These are phyloP conservation scores for Rubia balearica DNA, from an alignment of 305 asterid genomes.

Conservation along the genomic window DNA sequence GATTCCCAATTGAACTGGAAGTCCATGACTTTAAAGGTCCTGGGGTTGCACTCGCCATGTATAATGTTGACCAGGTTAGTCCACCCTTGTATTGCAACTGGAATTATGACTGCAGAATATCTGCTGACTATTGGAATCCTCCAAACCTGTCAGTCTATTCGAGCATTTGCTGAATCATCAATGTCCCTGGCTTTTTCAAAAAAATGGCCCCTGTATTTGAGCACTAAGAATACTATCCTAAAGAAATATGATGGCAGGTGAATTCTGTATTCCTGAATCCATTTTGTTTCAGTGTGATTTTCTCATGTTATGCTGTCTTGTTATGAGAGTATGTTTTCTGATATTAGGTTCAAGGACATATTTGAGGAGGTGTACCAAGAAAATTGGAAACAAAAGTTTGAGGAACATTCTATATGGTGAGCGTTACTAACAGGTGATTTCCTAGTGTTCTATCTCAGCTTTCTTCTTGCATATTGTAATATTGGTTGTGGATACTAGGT, in stretches of 20 bases:
- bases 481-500: slow-evolving; percentile 38
- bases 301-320: neutral
- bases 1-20: slow-evolving; percentile 45
- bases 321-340: neutral
- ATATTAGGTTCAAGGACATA: slow-evolving; percentile 67
- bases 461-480: slow-evolving; percentile 9
- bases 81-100: slow-evolving; percentile 15
- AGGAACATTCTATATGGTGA: slow-evolving; percentile 72
- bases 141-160: slow-evolving; percentile 48
- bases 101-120: neutral
- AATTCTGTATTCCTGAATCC: neutral
- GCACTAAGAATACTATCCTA: slow-evolving; percentile 82
- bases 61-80: slow-evolving; percentile 68
- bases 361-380: slow-evolving; percentile 84
- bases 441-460: neutral
- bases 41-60: slow-evolving; percentile 89
- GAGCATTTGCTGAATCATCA: slow-evolving; percentile 87
- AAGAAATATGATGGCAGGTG: slow-evolving; percentile 77
- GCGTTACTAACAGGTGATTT: slow-evolving; percentile 10
- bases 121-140: slow-evolving; percentile 6
- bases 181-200: slow-evolving; percentile 78
- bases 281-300: neutral
- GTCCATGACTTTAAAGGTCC: slow-evolving; percentile 65
- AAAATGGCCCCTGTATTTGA: slow-evolving; percentile 85
- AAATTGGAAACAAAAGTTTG: slow-evolving; percentile 70